Evolutionary conservation across 805 yeast species (phyloP).

Genomic region (Sporopachydermia lactativora): DNA sequence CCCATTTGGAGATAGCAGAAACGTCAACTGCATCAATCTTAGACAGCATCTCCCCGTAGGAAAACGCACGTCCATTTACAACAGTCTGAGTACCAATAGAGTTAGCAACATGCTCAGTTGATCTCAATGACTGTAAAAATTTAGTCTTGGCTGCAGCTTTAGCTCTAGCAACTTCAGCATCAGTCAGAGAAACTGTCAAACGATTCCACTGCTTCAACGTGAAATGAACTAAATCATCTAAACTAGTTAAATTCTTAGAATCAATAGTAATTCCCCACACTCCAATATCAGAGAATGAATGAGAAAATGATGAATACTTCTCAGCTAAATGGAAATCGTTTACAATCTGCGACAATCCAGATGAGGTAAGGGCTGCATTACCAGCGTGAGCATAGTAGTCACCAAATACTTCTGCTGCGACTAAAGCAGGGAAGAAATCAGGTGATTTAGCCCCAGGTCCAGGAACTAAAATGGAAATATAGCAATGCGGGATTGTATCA

Average conservation of each 20-base stretch:
- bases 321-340: constrained; percentile 63
- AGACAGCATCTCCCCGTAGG: constrained; percentile 43
- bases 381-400: constrained; percentile 41
- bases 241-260: constrained; percentile 39
- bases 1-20: constrained; percentile 56
- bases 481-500: constrained; percentile 72
- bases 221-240: constrained; percentile 74
- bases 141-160: constrained; percentile 57
- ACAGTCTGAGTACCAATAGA: constrained; percentile 47
- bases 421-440: constrained; percentile 56
- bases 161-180: constrained; percentile 67
- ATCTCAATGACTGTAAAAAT: constrained; percentile 34
- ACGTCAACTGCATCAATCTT: constrained; percentile 50
- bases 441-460: constrained; percentile 55
- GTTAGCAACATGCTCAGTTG: constrained; percentile 36
- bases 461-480: constrained; percentile 59
- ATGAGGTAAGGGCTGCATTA: constrained; percentile 42
- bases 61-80: constrained; percentile 46
- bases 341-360: constrained; percentile 57
- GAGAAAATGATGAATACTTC: constrained; percentile 56
- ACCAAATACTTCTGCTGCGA: constrained; percentile 54
- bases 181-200: constrained; percentile 59
- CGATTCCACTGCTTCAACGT: constrained; percentile 81
- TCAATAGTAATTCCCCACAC: constrained; percentile 72
- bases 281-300: constrained; percentile 63